phyloP scores from a whole-genome alignment of 2,329 filamentous ascomycete genomes.

The Neonectria magnoliae region DNA sequence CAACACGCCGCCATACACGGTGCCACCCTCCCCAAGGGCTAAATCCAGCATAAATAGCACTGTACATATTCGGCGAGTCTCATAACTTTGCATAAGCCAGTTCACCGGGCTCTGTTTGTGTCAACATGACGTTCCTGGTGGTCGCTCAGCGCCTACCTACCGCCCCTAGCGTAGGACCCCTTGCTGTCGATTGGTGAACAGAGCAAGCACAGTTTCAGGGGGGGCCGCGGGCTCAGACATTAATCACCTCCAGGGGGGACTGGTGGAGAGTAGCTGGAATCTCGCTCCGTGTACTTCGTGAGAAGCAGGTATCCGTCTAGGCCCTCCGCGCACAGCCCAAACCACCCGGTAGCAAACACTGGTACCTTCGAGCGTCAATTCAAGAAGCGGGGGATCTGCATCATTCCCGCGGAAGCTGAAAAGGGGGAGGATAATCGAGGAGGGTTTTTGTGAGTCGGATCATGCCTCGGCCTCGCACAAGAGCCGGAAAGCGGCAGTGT shows the following conservation, averaged over 20 bases:
- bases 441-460: background rate
- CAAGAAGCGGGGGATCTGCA: slow-evolving; percentile 21
- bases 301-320: slow-evolving; percentile 13
- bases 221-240: slow-evolving; percentile 35
- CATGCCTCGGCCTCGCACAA: slow-evolving; percentile 8
- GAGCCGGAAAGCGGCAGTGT: slow-evolving; percentile 15
- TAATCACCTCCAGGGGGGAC: slow-evolving; percentile 32
- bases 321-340: slow-evolving; percentile 23
- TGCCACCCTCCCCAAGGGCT: slow-evolving; percentile 1
- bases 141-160: slow-evolving; percentile 31
- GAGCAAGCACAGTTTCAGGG: slow-evolving; percentile 39
- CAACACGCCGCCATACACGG: slow-evolving; percentile 17
- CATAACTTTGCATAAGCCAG: background rate
- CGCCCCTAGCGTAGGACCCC: slow-evolving; percentile 35
- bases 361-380: slow-evolving; percentile 14
- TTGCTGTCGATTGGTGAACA: slow-evolving; percentile 33
- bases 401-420: slow-evolving; percentile 18
- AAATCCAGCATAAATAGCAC: background rate
- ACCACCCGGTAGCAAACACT: slow-evolving; percentile 28
- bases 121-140: slow-evolving; percentile 18
- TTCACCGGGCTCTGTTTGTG: background rate
- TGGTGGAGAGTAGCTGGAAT: slow-evolving; percentile 36
- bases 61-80: background rate
- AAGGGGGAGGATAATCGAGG: background rate
- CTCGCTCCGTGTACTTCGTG: slow-evolving; percentile 3